Evolutionary conservation across 768 basidiomycete species (phyloP).

Genomic region (Leucocoprinus sp.): DNA sequence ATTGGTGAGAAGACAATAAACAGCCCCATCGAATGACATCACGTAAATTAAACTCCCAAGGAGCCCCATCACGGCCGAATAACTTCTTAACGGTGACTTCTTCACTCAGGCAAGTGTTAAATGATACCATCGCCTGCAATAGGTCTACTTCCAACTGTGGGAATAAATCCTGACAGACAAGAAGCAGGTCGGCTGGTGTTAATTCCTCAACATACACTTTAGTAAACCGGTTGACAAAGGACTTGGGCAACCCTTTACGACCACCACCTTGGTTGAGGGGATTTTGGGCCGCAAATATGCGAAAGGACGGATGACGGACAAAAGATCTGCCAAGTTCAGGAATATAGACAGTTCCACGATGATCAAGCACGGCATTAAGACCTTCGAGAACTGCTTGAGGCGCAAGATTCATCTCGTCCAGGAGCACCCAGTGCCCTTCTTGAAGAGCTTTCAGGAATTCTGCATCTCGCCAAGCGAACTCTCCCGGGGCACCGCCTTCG

Average conservation of each 20-base stretch:
- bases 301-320: slow-evolving; percentile 82
- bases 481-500: slow-evolving; percentile 83
- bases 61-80: slow-evolving; percentile 75
- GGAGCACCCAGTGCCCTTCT: slow-evolving; percentile 93
- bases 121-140: slow-evolving; percentile 71
- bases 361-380: slow-evolving; percentile 91
- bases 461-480: slow-evolving; percentile 97
- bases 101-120: slow-evolving; percentile 64
- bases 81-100: slow-evolving; percentile 53
- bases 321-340: slow-evolving; percentile 92
- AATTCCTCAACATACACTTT: slow-evolving; percentile 92
- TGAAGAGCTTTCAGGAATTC: slow-evolving; percentile 92
- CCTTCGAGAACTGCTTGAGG: slow-evolving; percentile 96
- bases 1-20: slow-evolving; percentile 31
- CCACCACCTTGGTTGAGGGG: slow-evolving; percentile 94
- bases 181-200: slow-evolving; percentile 62
- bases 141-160: slow-evolving; percentile 45
- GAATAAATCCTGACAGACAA: slow-evolving; percentile 72
- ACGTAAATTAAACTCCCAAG: slow-evolving; percentile 98
- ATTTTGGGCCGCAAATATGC: slow-evolving; percentile 97
- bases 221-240: slow-evolving; percentile 97
- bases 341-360: slow-evolving; percentile 89
- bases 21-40: slow-evolving; percentile 88
- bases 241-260: slow-evolving; percentile 93
- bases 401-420: slow-evolving; percentile 99